Evolutionary conservation across 2,329 filamentous ascomycete species (phyloP).

Genomic region (Sclerotinia spermophila): DNA sequence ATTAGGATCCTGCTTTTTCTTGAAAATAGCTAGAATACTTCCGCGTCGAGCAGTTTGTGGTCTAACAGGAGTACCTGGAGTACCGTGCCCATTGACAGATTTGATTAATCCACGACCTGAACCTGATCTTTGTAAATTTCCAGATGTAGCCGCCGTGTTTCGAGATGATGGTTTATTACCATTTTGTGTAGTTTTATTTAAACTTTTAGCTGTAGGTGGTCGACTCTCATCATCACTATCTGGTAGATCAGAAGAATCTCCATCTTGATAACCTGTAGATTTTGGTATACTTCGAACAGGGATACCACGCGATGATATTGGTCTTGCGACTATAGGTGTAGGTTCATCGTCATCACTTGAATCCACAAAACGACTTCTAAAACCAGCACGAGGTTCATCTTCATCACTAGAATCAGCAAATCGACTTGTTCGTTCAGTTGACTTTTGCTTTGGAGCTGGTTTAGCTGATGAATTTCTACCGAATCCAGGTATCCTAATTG

Average conservation of each 20-base stretch:
- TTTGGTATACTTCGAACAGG: slow-evolving; percentile 50
- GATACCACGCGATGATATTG: slow-evolving; percentile 27
- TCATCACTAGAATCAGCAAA: slow-evolving; percentile 39
- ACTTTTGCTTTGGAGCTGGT: slow-evolving; percentile 23
- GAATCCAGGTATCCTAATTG: slow-evolving; percentile 27
- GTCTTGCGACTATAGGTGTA: slow-evolving; percentile 18
- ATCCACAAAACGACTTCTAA: slow-evolving; percentile 54
- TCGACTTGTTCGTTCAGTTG: slow-evolving; percentile 26
- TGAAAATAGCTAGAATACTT: slow-evolving; percentile 58
- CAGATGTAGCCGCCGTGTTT: slow-evolving; percentile 28
- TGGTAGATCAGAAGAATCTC: slow-evolving; percentile 57
- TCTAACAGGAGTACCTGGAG: slow-evolving; percentile 21
- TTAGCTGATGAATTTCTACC: slow-evolving; percentile 26
- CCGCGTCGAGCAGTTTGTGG: slow-evolving; percentile 42
- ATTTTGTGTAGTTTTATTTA: slow-evolving; percentile 17
- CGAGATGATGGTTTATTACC: slow-evolving; percentile 19
- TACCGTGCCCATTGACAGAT: slow-evolving; percentile 12
- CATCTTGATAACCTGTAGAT: slow-evolving; percentile 48
- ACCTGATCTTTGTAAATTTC: slow-evolving; percentile 40
- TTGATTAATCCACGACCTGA: slow-evolving; percentile 37
- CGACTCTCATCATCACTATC: slow-evolving; percentile 53
- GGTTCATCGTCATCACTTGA: slow-evolving; percentile 56
- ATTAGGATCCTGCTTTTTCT: slow-evolving; percentile 54
- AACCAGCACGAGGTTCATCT: slow-evolving; percentile 32
- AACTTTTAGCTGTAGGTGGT: slow-evolving; percentile 28